These are phyloP conservation scores for Plasmodium cynomolgi DNA, from an alignment of 169 alveolate genomes.

Conservation along the genomic window DNA sequence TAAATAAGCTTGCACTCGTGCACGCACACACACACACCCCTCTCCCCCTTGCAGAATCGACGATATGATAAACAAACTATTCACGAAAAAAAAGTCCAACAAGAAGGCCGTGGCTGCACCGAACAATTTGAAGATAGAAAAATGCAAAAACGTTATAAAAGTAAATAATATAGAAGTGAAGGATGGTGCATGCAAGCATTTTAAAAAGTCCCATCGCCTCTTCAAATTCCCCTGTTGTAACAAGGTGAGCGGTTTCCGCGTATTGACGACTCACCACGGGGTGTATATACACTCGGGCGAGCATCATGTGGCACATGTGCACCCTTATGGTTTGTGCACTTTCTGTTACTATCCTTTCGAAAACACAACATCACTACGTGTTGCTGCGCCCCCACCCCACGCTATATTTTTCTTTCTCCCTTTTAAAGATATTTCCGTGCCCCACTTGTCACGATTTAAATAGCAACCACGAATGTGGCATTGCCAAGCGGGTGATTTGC, in stretches of 20 bases:
- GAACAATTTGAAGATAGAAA: constrained; percentile 66
- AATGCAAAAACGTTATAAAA: constrained; percentile 55
- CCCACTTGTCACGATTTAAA: constrained; percentile 80
- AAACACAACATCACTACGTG: not conserved
- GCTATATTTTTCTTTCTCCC: not conserved
- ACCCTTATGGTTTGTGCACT: not conserved
- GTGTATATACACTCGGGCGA: not conserved
- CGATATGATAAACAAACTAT: constrained; percentile 64
- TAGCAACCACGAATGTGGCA: constrained; percentile 76
- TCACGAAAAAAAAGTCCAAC: constrained; percentile 33
- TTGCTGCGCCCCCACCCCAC: not conserved
- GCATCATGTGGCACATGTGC: not conserved
- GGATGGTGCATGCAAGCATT: constrained; percentile 81
- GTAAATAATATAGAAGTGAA: constrained; percentile 72
- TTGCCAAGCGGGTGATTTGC: constrained; percentile 79
- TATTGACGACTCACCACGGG: not conserved
- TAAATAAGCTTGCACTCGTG: not conserved
- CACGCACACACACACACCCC: not conserved
- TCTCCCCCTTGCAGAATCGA: constrained; percentile 24
- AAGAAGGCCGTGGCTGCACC: constrained; percentile 18
- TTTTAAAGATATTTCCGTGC: constrained; percentile 76
- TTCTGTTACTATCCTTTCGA: not conserved
- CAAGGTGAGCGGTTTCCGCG: constrained; percentile 32
- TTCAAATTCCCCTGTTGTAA: constrained; percentile 81
- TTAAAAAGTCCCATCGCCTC: constrained; percentile 78